phyloP scores from a whole-genome alignment of 2,329 filamentous ascomycete genomes.

The Blumeria hordei region DNA sequence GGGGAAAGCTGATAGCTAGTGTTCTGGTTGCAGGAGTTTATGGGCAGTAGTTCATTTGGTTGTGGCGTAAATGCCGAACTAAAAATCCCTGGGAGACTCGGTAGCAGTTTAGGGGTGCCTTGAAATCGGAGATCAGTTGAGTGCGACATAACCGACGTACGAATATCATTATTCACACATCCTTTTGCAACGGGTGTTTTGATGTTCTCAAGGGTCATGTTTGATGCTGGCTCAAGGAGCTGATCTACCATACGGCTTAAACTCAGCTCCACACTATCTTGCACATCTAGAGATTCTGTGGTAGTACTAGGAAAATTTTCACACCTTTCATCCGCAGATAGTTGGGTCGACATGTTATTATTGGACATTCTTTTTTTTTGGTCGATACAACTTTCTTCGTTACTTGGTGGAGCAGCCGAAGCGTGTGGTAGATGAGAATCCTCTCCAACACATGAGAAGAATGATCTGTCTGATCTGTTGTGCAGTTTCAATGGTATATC shows the following conservation, averaged over 20 bases:
- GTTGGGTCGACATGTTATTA: background rate
- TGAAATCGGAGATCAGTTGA: constrained; percentile 15
- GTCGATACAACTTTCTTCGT: background rate
- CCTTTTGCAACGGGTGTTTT: background rate
- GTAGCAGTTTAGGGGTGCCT: constrained; percentile 12
- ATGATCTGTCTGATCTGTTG: constrained; percentile 13
- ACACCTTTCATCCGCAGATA: background rate
- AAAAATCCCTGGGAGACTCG: constrained; percentile 20
- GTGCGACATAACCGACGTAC: constrained; percentile 18
- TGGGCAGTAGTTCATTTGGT: constrained; percentile 17
- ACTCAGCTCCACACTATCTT: constrained; percentile 19
- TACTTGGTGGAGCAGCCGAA: no score
- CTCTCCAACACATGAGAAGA: constrained; percentile 28
- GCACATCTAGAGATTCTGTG: constrained; percentile 7
- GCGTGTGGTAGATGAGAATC: constrained; percentile 17
- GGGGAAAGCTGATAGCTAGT: constrained; percentile 14
- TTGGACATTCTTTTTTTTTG: background rate
- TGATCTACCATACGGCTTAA: constrained; percentile 34
- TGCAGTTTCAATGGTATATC: constrained; percentile 18
- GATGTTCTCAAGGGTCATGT: constrained; percentile 11
- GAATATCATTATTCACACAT: constrained; percentile 9
- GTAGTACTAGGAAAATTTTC: constrained; percentile 3
- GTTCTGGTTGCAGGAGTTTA: constrained; percentile 16
- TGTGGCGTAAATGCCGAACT: constrained; percentile 21
- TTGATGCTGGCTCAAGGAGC: constrained; percentile 18